These are phyloP conservation scores for Neofusicoccum sp. DNA, from an alignment of 2,329 filamentous ascomycete genomes.

Conservation along the genomic window DNA sequence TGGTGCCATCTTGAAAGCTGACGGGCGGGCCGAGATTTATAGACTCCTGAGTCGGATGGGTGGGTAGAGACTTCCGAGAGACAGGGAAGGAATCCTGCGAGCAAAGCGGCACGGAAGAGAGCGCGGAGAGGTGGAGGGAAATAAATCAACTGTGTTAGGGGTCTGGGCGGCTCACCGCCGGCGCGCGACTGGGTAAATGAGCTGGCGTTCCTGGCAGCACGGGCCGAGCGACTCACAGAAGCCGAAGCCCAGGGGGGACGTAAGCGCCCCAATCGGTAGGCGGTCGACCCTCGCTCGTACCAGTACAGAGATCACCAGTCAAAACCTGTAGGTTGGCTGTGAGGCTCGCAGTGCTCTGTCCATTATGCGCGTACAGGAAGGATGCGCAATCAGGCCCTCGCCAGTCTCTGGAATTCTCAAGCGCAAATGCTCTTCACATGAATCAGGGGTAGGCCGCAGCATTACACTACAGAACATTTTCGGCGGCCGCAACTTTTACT, in stretches of 20 bases:
- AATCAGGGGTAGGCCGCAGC: no score
- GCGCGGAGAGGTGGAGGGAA: conserved; percentile 12
- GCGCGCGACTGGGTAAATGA: conserved; percentile 13
- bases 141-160: conserved; percentile 17
- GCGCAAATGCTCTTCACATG: no score
- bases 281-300: not conserved
- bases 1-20: conserved; percentile 49
- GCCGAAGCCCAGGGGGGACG: not conserved
- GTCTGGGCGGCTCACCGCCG: conserved; percentile 13
- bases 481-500: no score
- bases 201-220: conserved; percentile 13
- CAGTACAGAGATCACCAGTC: no score
- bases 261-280: not conserved
- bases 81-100: not conserved
- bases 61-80: not conserved
- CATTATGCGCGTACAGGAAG: no score
- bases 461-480: no score
- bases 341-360: no score
- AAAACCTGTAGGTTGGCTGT: no score
- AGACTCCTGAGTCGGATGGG: not conserved
- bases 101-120: conserved; percentile 9
- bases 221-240: not conserved
- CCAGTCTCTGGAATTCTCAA: no score
- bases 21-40: not conserved
- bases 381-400: no score